Evolutionary conservation across 352 stramenopile species (phyloP).

Genomic region (Pythium brachiatum): DNA sequence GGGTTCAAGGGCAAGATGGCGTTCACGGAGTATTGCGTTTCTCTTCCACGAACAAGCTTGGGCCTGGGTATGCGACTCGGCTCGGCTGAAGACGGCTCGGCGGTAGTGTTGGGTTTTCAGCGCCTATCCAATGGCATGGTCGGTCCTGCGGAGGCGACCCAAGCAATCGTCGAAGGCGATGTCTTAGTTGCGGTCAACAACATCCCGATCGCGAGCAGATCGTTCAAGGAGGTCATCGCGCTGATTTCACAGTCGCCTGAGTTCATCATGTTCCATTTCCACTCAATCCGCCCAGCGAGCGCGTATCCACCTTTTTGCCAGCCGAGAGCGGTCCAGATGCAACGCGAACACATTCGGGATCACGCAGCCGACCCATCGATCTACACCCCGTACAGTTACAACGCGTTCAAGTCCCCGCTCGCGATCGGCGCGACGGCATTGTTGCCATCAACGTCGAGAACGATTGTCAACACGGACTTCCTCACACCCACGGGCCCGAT

Average conservation of each 20-base stretch:
- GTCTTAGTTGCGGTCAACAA: conserved; percentile 82
- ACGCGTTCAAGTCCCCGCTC: conserved; percentile 56
- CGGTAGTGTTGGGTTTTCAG: conserved; percentile 83
- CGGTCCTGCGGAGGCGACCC: conserved; percentile 69
- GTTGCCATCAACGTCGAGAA: conserved; percentile 21
- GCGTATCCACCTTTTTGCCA: conserved; percentile 71
- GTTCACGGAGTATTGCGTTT: conserved; percentile 79
- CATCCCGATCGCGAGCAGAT: conserved; percentile 42
- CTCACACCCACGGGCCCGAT: conserved; percentile 80
- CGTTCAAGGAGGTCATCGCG: conserved; percentile 77
- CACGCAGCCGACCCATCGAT: conserved; percentile 41
- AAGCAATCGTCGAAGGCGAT: conserved; percentile 69
- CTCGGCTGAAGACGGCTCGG: conserved; percentile 52
- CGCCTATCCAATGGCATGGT: conserved; percentile 65
- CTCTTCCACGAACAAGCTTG: conserved; percentile 57
- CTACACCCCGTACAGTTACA: conserved; percentile 73
- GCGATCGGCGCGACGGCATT: conserved; percentile 39
- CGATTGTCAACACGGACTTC: conserved; percentile 48
- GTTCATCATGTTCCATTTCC: conserved; percentile 81
- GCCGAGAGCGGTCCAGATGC: conserved; percentile 51
- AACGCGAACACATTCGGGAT: conserved; percentile 34
- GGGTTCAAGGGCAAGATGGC: conserved; percentile 40
- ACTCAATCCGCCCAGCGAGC: conserved; percentile 60
- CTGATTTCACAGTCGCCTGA: conserved; percentile 62
- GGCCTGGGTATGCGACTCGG: conserved; percentile 83